Evolutionary conservation across 1,139 yeast species (phyloP).

Genomic region (Spathaspora sp.): DNA sequence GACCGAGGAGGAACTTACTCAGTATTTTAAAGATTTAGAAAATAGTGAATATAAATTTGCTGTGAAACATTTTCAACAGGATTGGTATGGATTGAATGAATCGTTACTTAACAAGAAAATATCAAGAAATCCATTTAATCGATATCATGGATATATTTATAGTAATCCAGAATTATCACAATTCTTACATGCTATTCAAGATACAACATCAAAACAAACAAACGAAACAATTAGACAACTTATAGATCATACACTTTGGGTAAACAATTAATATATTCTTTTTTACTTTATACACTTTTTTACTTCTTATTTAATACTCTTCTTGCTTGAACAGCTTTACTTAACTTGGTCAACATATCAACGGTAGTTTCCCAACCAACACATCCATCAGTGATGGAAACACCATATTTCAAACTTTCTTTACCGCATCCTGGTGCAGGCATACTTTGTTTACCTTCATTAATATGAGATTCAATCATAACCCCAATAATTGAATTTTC

Average conservation of each 20-base stretch:
- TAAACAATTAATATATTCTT: background rate
- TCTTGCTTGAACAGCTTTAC: conserved; percentile 79
- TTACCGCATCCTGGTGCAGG: conserved; percentile 68
- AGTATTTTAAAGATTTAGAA: conserved; percentile 43
- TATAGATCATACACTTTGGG: conserved; percentile 13
- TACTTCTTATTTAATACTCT: conserved; percentile 38
- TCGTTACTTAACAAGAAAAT: conserved; percentile 43
- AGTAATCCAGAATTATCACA: conserved; percentile 25
- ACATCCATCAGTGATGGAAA: conserved; percentile 96
- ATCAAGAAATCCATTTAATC: conserved; percentile 60
- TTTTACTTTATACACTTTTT: background rate
- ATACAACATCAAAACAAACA: conserved; percentile 1
- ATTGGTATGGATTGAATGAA: conserved; percentile 58
- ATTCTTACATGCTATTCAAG: conserved; percentile 20
- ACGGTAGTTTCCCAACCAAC: conserved; percentile 87
- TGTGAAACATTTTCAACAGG: conserved; percentile 50
- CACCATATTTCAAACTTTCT: conserved; percentile 76
- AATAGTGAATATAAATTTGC: conserved; percentile 56
- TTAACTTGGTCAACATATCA: conserved; percentile 64
- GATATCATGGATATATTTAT: conserved; percentile 40
- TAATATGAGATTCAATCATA: conserved; percentile 92
- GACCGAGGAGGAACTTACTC: conserved; percentile 17
- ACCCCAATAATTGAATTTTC: conserved; percentile 81
- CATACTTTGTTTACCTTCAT: conserved; percentile 91
- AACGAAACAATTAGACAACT: conserved; percentile 10